phyloP scores from a whole-genome alignment of 768 basidiomycete species.

The Podaxis sp. region DNA sequence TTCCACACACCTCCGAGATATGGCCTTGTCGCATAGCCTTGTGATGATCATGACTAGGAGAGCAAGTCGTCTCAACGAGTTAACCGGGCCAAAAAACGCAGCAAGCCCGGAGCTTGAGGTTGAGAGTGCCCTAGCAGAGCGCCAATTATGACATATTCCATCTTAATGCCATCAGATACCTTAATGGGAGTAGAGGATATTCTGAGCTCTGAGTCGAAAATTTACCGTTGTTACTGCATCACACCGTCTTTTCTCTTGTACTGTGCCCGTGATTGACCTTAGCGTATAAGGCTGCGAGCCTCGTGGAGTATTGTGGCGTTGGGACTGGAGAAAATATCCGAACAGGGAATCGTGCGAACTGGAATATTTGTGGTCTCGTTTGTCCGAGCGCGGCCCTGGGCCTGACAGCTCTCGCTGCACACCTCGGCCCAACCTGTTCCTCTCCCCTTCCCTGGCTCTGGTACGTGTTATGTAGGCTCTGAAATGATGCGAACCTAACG shows the following conservation, averaged over 20 bases:
- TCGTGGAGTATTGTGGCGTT: constrained; percentile 2
- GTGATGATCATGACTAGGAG: neutral
- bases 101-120: neutral
- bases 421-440: neutral
- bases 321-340: constrained; percentile 5
- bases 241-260: neutral
- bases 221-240: neutral
- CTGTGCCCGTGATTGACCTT: too few relatives aligned
- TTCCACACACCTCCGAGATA: neutral
- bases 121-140: neutral
- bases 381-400: neutral
- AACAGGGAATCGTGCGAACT: constrained; percentile 16
- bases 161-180: neutral
- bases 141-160: neutral
- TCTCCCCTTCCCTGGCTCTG: neutral
- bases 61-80: neutral
- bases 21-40: neutral
- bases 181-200: neutral
- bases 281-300: neutral
- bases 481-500: neutral
- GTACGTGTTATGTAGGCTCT: neutral
- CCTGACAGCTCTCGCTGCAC: constrained; percentile 12
- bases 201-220: neutral
- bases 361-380: constrained; percentile 7
- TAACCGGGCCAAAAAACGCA: neutral